Percentiles rank a stretch among this genome's conserved stretches.
Evolutionary conservation across 2,329 filamentous ascomycete genomes (phyloP).

Genomic region (Penicillium nordicum): DNA sequence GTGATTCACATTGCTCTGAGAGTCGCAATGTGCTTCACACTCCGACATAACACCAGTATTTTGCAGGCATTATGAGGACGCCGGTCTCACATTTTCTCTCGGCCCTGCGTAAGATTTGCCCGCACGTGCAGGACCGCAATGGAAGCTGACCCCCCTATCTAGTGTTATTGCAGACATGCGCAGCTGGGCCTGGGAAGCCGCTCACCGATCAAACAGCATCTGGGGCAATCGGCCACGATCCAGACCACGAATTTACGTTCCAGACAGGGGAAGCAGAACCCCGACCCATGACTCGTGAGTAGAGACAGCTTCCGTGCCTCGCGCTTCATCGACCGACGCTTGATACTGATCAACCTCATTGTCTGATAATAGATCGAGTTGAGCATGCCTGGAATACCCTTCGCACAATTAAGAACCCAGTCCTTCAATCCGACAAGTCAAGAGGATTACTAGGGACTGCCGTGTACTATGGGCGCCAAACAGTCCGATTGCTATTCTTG

Average conservation of each 20-base stretch:
- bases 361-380: slow-evolving; percentile 29
- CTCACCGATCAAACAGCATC: slow-evolving; percentile 18
- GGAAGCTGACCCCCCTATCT: slow-evolving; percentile 22
- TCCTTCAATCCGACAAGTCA: slow-evolving; percentile 44
- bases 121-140: slow-evolving; percentile 1
- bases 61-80: slow-evolving; percentile 36
- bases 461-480: slow-evolving; percentile 60
- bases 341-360: slow-evolving; percentile 8
- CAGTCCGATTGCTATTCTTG: slow-evolving; percentile 63
- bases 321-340: not conserved
- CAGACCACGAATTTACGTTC: slow-evolving; percentile 22
- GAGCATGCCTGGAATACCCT: slow-evolving; percentile 32
- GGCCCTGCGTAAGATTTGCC: slow-evolving; percentile 33
- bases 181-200: slow-evolving; percentile 26
- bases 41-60: slow-evolving; percentile 15
- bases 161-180: slow-evolving; percentile 34
- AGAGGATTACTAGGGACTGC: slow-evolving; percentile 57
- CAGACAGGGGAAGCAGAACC: slow-evolving; percentile 15
- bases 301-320: not conserved
- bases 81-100: slow-evolving; percentile 33
- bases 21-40: slow-evolving; percentile 37
- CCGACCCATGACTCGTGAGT: slow-evolving; percentile 32
- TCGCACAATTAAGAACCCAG: slow-evolving; percentile 26
- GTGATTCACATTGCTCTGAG: slow-evolving; percentile 2
- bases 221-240: slow-evolving; percentile 18